A percentile compares a stretch with the other conserved stretches of the same genome.
phyloP scores from a whole-genome alignment of 148 eudicot genomes.

The Chenopodium quinoa region DNA sequence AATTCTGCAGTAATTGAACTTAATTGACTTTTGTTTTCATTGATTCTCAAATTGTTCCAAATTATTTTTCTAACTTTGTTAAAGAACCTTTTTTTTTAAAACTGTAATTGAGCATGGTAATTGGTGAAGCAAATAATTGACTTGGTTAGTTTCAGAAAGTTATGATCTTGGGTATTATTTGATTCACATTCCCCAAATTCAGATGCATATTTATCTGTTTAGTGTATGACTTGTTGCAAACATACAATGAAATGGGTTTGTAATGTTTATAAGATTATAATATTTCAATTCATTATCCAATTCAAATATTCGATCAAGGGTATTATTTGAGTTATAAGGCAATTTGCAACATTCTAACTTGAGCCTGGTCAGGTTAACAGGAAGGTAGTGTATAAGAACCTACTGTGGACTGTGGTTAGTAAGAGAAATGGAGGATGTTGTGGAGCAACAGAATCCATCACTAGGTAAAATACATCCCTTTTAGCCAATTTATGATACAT shows the following conservation, averaged over 20 bases:
- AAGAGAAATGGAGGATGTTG: constrained; percentile 10
- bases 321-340: not conserved
- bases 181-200: not conserved
- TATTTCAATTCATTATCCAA: not conserved
- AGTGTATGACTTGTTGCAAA: too few species aligned
- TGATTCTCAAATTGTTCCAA: too few species aligned
- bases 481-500: too few species aligned
- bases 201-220: too few species aligned
- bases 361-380: not conserved
- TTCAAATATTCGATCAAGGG: not conserved
- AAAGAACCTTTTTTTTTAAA: too few species aligned
- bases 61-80: too few species aligned
- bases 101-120: not conserved
- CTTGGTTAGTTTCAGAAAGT: not conserved
- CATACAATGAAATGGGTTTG: too few species aligned
- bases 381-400: too few species aligned
- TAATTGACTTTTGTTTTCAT: too few species aligned
- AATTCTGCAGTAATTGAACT: too few species aligned
- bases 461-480: not conserved
- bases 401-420: not conserved
- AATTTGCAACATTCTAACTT: not conserved
- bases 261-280: not conserved
- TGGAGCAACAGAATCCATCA: not conserved
- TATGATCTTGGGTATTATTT: not conserved
- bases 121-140: not conserved